A percentile compares a stretch with the other conserved stretches of the same genome.
These are phyloP conservation scores for Strigomonas culicis DNA, from an alignment of 208 protist species.

Conservation along the genomic window DNA sequence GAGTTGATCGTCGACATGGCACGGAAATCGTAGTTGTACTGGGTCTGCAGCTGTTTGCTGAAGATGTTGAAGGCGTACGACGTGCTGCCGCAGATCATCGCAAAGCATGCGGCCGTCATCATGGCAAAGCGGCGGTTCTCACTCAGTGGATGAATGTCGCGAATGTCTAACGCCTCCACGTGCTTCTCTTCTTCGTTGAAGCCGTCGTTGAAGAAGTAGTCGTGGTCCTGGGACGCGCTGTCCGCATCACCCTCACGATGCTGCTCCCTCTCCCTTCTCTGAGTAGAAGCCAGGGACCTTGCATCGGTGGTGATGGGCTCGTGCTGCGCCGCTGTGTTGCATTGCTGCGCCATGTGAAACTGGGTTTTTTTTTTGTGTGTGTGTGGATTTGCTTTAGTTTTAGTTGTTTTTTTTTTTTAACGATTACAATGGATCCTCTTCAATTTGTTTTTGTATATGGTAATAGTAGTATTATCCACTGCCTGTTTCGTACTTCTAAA, in stretches of 20 bases:
- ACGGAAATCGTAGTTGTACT: slow-evolving; percentile 43
- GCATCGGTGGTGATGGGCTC: too few relatives aligned
- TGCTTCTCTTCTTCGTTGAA: not conserved
- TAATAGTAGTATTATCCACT: not conserved
- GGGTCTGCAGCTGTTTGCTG: slow-evolving; percentile 24
- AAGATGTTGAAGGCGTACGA: slow-evolving; percentile 53
- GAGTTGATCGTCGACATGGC: slow-evolving; percentile 56
- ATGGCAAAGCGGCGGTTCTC: slow-evolving; percentile 33
- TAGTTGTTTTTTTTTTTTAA: slow-evolving; percentile 3
- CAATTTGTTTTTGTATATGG: slow-evolving; percentile 14
- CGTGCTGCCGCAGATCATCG: slow-evolving; percentile 32
- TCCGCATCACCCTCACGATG: too few relatives aligned
- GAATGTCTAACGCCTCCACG: slow-evolving; percentile 11
- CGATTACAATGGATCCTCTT: not conserved
- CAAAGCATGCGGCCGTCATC: slow-evolving; percentile 33
- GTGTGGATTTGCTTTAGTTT: slow-evolving; percentile 1
- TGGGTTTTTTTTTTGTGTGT: not conserved
- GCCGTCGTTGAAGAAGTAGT: not conserved
- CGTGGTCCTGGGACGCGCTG: not conserved
- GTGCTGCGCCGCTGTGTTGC: too few relatives aligned
- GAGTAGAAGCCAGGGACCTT: too few relatives aligned
- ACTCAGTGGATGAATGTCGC: slow-evolving; percentile 20
- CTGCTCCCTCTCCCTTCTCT: too few relatives aligned
- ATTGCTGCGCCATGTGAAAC: not conserved
- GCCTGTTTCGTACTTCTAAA: slow-evolving; percentile 1